Evolutionary conservation across 2,329 filamentous ascomycete genomes (phyloP), one percentile per base, ranked within the genome.

Genomic region (Fusarium odoratissimum): DNA sequence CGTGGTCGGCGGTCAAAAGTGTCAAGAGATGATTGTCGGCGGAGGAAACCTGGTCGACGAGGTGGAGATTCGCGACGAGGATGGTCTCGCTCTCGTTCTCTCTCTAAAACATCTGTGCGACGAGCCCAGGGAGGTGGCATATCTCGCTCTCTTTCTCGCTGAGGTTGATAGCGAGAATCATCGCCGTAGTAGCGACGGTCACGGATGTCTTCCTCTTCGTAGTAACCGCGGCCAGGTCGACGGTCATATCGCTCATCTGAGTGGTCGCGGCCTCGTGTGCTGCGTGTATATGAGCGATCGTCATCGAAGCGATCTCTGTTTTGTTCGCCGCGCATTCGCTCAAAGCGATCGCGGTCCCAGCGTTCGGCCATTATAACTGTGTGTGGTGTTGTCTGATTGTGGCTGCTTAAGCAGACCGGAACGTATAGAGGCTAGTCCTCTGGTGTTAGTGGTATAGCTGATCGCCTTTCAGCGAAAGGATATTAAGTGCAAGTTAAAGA

Each of bases 1-100:
- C 82, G 78, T 37, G 71, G 71, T 33, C 90, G 90, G 54, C 95
- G 91, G 82, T 98, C 95, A 79, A 94, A 97, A 0, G 93, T 97
- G 80, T 97, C 95, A 42, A 97, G 86, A 58, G 94, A 97, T 19
- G 94, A 97, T 80, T 97, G 95, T 46, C 95, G 90, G 64, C 95
- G 90, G 56, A 96, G 79, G 71, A 95, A 87, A 35, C 86, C 78
- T 5, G 94, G 95, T 49, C 92, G 88, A 38, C 87, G 86, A 60
- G 87, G 88, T 14, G 88, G 86, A 8, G 86, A 82, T 45, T 80
- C 83, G 33, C 87, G 83, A 31, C 86, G 83, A 42, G 69, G 72
- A 48, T 76, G 69, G 40, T 90, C 88, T 37, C 85, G 84, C 71
- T 91, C 90, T 64, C 86, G 85, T 72, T 91, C 90, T 60, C 86